A percentile compares a stretch with the other conserved stretches of the same genome.
phyloP scores from a whole-genome alignment of 2,329 filamentous ascomycete species.

The Aspergillus pseudoterreus region DNA sequence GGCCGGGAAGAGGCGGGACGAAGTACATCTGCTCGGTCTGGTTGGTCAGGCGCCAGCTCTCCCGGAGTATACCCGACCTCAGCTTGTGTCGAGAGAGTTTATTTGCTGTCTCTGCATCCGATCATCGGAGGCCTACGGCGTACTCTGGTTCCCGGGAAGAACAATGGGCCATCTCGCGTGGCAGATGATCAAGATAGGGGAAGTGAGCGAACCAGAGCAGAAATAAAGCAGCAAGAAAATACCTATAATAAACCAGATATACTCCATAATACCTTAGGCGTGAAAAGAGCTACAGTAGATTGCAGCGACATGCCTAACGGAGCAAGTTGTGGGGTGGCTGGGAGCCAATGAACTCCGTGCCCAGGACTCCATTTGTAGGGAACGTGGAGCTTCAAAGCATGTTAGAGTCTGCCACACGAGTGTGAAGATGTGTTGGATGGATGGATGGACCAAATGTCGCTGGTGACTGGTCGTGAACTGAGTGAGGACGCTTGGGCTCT shows the following conservation, averaged over 20 bases:
- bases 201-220: background rate
- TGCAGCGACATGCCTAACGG: background rate
- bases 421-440: too few species aligned
- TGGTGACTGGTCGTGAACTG: background rate
- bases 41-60: background rate
- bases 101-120: background rate
- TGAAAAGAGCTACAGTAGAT: background rate
- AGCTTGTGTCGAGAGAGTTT: background rate
- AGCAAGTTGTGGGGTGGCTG: background rate
- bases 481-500: background rate
- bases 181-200: background rate
- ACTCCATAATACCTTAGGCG: background rate
- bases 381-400: background rate
- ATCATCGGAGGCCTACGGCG: background rate
- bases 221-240: background rate
- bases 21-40: background rate
- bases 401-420: background rate
- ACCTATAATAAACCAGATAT: background rate
- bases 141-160: background rate
- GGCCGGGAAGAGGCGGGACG: background rate
- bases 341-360: background rate
- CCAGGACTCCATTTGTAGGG: background rate
- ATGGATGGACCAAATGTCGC: background rate
- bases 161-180: background rate
- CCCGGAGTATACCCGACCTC: background rate